A percentile compares a stretch with the other conserved stretches of the same genome.
Evolutionary conservation across 768 basidiomycete species (phyloP).

Genomic region (Cystofilobasidium capitatum): DNA sequence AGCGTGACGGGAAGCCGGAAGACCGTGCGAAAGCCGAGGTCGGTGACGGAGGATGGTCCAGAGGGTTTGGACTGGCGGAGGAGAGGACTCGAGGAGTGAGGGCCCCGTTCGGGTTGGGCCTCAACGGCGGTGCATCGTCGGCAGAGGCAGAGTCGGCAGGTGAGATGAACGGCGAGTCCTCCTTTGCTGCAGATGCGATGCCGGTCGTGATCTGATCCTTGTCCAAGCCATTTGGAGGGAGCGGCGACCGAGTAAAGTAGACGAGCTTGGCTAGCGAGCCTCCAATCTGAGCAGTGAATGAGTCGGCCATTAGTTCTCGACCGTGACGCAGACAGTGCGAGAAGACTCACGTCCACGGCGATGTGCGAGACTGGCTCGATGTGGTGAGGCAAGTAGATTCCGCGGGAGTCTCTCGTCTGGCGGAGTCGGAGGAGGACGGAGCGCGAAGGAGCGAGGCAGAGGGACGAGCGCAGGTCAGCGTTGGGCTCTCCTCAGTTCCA

Average conservation of each 20-base stretch:
- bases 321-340: neutral
- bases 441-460: conserved; percentile 3
- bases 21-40: conserved; percentile 22
- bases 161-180: conserved; percentile 20
- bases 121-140: conserved; percentile 32
- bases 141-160: conserved; percentile 31
- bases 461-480: conserved; percentile 21
- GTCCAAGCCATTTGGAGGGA: conserved; percentile 14
- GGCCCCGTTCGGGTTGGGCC: conserved; percentile 53
- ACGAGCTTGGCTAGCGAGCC: conserved; percentile 96
- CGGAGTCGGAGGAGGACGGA: conserved; percentile 18
- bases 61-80: conserved; percentile 31
- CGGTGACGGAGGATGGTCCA: conserved; percentile 1
- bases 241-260: conserved; percentile 87
- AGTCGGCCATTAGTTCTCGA: conserved; percentile 21
- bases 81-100: conserved; percentile 72
- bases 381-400: conserved; percentile 94
- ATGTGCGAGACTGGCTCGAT: conserved; percentile 97
- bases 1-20: conserved; percentile 34
- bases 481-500: neutral
- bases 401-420: conserved; percentile 84
- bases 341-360: conserved; percentile 76
- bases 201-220: conserved; percentile 26
- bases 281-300: conserved; percentile 57
- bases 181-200: conserved; percentile 23